phyloP scores from a whole-genome alignment of 352 stramenopile species.

The Pythium coloratum region DNA sequence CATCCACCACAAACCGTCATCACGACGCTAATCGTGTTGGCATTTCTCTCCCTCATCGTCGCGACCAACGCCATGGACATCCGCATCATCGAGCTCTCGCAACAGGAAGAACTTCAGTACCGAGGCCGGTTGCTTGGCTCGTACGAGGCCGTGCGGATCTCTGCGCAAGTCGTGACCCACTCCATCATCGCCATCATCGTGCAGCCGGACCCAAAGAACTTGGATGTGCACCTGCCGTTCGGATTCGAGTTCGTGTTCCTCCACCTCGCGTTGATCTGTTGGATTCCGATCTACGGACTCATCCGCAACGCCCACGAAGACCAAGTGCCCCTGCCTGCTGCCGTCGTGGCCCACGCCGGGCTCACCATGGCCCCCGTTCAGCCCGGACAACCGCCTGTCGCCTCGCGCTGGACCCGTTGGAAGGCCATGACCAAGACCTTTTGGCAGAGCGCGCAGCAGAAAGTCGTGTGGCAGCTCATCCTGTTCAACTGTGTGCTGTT shows the following conservation, averaged over 20 bases:
- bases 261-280: slow-evolving; percentile 32
- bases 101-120: slow-evolving; percentile 36
- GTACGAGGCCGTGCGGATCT: slow-evolving; percentile 40
- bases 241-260: slow-evolving; percentile 25
- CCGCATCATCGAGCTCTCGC: slow-evolving; percentile 45
- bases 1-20: slow-evolving; percentile 16
- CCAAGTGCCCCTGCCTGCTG: background rate
- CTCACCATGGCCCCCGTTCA: background rate
- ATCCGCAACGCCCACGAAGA: slow-evolving; percentile 32
- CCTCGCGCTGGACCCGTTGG: slow-evolving; percentile 6
- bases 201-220: background rate
- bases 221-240: slow-evolving; percentile 24
- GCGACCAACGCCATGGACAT: slow-evolving; percentile 39
- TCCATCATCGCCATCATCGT: slow-evolving; percentile 26
- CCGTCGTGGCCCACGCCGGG: background rate
- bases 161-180: slow-evolving; percentile 27
- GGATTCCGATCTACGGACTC: slow-evolving; percentile 36
- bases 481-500: slow-evolving; percentile 44
- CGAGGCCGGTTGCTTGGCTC: slow-evolving; percentile 33
- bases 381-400: background rate
- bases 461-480: slow-evolving; percentile 49
- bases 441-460: slow-evolving; percentile 34
- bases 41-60: slow-evolving; percentile 35
- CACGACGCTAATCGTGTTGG: slow-evolving; percentile 22
- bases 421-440: slow-evolving; percentile 25